Evolutionary conservation across 2,329 filamentous ascomycete genomes (phyloP).

Genomic region (Hypocrella siamensis): DNA sequence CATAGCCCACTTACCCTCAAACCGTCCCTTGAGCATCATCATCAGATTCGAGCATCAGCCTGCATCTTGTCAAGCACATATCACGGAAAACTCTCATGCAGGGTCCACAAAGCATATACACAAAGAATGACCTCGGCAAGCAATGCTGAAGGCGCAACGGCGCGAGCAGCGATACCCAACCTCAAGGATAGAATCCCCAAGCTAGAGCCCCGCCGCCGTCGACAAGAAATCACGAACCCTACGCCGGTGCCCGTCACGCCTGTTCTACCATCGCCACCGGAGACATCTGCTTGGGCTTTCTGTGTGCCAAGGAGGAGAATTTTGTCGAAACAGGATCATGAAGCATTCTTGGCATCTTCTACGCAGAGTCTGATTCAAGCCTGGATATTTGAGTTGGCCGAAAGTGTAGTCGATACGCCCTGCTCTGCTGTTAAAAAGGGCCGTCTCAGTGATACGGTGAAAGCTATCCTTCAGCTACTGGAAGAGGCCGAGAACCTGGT

Average conservation of each 20-base stretch:
- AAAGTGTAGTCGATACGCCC: conserved; percentile 58
- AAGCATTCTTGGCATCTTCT: conserved; percentile 62
- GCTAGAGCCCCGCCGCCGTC: conserved; percentile 47
- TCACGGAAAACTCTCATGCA: too few relatives aligned
- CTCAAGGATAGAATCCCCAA: conserved; percentile 45
- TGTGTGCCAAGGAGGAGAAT: conserved; percentile 61
- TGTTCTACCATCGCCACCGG: conserved; percentile 50
- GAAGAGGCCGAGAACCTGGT: conserved; percentile 53
- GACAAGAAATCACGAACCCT: conserved; percentile 33
- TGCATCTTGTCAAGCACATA: too few relatives aligned
- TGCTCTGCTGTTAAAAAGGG: conserved; percentile 42
- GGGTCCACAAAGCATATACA: too few relatives aligned
- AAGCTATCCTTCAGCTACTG: conserved; percentile 53
- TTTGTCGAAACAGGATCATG: conserved; percentile 63
- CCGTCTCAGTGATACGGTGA: conserved; percentile 44
- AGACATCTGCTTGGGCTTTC: conserved; percentile 44
- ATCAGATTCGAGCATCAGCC: too few relatives aligned
- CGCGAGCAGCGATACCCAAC: conserved; percentile 8
- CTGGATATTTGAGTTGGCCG: conserved; percentile 77
- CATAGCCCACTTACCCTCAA: too few relatives aligned
- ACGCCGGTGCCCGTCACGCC: conserved; percentile 63
- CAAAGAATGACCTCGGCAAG: too few relatives aligned
- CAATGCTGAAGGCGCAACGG: too few relatives aligned
- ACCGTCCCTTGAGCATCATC: too few relatives aligned
- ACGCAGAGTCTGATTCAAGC: conserved; percentile 62